A percentile compares a stretch with the other conserved stretches of the same genome.
Evolutionary conservation across 2,329 filamentous ascomycete genomes (phyloP).

Genomic region (Aureobasidium zeae): DNA sequence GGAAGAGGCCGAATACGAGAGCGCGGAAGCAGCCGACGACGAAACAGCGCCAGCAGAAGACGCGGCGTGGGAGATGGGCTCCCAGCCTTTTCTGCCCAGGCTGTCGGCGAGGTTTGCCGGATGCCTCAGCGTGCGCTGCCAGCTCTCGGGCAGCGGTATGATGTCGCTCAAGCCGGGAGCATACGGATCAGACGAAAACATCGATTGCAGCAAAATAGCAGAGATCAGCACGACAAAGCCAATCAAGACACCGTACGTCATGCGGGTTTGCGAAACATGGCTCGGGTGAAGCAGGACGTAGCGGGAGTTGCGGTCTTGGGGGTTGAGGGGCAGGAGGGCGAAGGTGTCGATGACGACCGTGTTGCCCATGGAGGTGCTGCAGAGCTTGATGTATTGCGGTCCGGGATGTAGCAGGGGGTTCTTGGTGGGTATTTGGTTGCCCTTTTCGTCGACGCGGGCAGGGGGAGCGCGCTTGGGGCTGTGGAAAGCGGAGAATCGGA

Average conservation of each 20-base stretch:
- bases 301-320: constrained; percentile 45
- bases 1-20: constrained; percentile 15
- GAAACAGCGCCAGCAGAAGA: constrained; percentile 19
- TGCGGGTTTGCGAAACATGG: constrained; percentile 44
- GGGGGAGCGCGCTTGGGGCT: constrained; percentile 28
- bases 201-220: constrained; percentile 51
- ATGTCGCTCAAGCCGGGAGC: constrained; percentile 47
- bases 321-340: constrained; percentile 47
- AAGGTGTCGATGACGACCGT: constrained; percentile 72
- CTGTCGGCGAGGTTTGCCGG: constrained; percentile 19
- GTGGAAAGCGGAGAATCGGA: constrained; percentile 38
- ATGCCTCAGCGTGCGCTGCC: constrained; percentile 30
- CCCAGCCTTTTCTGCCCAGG: constrained; percentile 9
- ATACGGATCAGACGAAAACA: constrained; percentile 47
- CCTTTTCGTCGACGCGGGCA: constrained; percentile 22
- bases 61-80: constrained; percentile 17
- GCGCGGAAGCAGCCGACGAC: constrained; percentile 10
- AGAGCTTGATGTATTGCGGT: constrained; percentile 62
- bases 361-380: constrained; percentile 72
- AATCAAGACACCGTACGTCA: constrained; percentile 48
- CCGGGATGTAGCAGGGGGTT: constrained; percentile 24
- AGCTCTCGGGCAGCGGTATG: constrained; percentile 48
- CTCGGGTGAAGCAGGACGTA: constrained; percentile 58
- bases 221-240: constrained; percentile 55
- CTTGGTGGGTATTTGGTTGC: constrained; percentile 18